These are phyloP conservation scores for Aspergillus sclerotialis DNA, from an alignment of 2,329 filamentous ascomycete genomes.

Conservation along the genomic window DNA sequence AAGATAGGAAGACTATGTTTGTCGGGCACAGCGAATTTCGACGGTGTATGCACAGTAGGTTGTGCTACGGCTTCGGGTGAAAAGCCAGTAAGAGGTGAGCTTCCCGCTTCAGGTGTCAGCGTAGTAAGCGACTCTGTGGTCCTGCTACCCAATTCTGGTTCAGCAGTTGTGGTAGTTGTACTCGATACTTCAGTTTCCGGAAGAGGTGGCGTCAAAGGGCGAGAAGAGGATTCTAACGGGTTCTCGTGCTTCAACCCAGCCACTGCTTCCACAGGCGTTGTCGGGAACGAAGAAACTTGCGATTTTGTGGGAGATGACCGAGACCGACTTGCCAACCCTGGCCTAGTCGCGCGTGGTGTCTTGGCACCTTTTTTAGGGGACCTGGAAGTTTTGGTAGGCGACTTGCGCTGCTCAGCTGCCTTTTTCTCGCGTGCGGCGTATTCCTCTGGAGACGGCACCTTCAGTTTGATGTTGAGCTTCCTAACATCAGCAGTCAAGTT, in stretches of 20 bases:
- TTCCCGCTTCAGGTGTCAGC: too few relatives aligned
- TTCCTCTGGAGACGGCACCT: constrained; percentile 52
- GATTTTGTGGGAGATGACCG: background rate
- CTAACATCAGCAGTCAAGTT: constrained; percentile 47
- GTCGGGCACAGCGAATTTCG: constrained; percentile 23
- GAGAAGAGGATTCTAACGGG: too few relatives aligned
- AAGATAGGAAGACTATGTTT: constrained; percentile 44
- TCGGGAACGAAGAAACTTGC: too few relatives aligned
- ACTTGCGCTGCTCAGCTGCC: constrained; percentile 34
- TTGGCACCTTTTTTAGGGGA: constrained; percentile 23
- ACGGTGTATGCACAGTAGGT: constrained; percentile 21
- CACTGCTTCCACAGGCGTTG: too few relatives aligned
- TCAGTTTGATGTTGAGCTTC: constrained; percentile 50
- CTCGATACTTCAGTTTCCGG: too few relatives aligned
- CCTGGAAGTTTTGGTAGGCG: constrained; percentile 12
- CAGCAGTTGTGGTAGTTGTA: too few relatives aligned
- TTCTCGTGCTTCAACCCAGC: too few relatives aligned
- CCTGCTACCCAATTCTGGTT: too few relatives aligned
- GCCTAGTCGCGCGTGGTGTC: constrained; percentile 2
- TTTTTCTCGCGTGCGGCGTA: constrained; percentile 47
- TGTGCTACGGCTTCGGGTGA: constrained; percentile 15
- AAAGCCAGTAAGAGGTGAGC: constrained; percentile 11
- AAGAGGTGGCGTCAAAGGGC: too few relatives aligned
- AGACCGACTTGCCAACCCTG: constrained; percentile 6
- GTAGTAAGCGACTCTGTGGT: too few relatives aligned